These are phyloP conservation scores for Huntiella savannae DNA, from an alignment of 2,329 filamentous ascomycete species.

Conservation along the genomic window DNA sequence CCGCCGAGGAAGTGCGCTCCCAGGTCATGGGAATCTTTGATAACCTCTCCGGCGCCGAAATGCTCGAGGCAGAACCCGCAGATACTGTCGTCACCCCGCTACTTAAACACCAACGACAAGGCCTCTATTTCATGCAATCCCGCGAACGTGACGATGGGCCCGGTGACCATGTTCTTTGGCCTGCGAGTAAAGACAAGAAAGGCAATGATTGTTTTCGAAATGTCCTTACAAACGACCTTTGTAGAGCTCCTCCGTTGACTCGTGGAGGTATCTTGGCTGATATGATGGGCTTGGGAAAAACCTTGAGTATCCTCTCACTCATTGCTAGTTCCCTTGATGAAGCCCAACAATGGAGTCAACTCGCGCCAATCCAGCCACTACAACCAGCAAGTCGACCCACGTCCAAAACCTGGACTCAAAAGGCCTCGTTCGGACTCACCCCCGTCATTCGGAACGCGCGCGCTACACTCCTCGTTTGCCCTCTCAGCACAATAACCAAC, in stretches of 20 bases:
- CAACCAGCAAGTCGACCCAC: slow-evolving; percentile 18
- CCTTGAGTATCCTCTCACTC: slow-evolving; percentile 66
- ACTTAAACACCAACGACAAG: slow-evolving; percentile 77
- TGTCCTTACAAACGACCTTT: slow-evolving; percentile 59
- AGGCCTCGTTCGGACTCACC: slow-evolving; percentile 27
- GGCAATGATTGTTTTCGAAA: slow-evolving; percentile 38
- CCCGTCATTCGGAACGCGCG: slow-evolving; percentile 47
- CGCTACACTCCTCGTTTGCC: slow-evolving; percentile 71
- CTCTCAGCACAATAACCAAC: slow-evolving; percentile 77
- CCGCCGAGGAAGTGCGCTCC: slow-evolving; percentile 67
- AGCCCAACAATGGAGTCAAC: slow-evolving; percentile 40
- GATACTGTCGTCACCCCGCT: slow-evolving; percentile 44
- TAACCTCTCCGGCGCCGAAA: slow-evolving; percentile 54
- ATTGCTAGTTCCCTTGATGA: slow-evolving; percentile 45
- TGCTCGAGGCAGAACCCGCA: slow-evolving; percentile 54
- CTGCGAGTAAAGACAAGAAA: slow-evolving; percentile 29
- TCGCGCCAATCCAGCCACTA: slow-evolving; percentile 30
- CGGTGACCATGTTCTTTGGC: slow-evolving; percentile 60
- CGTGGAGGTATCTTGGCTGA: slow-evolving; percentile 61
- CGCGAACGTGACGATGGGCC: slow-evolving; percentile 50
- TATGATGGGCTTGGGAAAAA: slow-evolving; percentile 82
- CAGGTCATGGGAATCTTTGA: slow-evolving; percentile 82
- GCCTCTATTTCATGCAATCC: slow-evolving; percentile 64
- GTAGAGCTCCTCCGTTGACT: slow-evolving; percentile 38
- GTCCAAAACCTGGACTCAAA: slow-evolving; percentile 16